Evolutionary conservation across 768 basidiomycete species (phyloP).

Genomic region (Lactarius hengduanensis): DNA sequence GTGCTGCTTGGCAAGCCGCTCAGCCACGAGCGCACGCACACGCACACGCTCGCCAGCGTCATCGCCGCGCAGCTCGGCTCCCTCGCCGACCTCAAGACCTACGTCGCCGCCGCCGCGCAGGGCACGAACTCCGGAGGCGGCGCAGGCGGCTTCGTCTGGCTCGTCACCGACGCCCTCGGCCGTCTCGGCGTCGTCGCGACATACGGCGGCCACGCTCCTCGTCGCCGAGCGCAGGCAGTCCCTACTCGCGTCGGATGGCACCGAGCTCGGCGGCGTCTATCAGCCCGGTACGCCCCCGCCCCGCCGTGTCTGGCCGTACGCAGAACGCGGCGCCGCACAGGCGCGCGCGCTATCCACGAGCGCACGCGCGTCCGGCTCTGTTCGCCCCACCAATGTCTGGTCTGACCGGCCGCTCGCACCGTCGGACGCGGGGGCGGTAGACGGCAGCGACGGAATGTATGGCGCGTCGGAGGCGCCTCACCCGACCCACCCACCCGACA

Average conservation of each 20-base stretch:
- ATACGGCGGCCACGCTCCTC: constrained; percentile 82
- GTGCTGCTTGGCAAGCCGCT: constrained; percentile 37
- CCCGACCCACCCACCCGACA: too few species aligned
- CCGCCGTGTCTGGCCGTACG: constrained; percentile 16
- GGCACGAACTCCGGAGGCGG: constrained; percentile 76
- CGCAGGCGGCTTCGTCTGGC: constrained; percentile 82
- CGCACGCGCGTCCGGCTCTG: background rate
- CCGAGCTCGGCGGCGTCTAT: constrained; percentile 17
- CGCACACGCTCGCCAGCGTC: constrained; percentile 33
- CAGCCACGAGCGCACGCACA: constrained; percentile 35
- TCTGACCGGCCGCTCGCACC: background rate
- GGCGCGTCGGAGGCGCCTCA: background rate
- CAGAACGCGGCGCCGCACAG: constrained; percentile 6
- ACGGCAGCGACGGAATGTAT: background rate
- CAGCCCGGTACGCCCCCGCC: constrained; percentile 9
- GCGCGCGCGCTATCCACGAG: constrained; percentile 18
- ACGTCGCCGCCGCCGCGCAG: constrained; percentile 67
- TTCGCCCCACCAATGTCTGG: constrained; percentile 2
- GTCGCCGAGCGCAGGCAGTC: constrained; percentile 39
- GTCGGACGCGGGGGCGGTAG: background rate
- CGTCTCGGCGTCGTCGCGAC: constrained; percentile 77
- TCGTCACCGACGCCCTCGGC: constrained; percentile 66
- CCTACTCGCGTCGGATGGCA: constrained; percentile 12
- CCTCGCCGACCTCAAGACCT: constrained; percentile 66
- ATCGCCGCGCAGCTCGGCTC: constrained; percentile 59